Evolutionary conservation across 2,329 filamentous ascomycete genomes (phyloP).

Genomic region (Neonectria hederae): DNA sequence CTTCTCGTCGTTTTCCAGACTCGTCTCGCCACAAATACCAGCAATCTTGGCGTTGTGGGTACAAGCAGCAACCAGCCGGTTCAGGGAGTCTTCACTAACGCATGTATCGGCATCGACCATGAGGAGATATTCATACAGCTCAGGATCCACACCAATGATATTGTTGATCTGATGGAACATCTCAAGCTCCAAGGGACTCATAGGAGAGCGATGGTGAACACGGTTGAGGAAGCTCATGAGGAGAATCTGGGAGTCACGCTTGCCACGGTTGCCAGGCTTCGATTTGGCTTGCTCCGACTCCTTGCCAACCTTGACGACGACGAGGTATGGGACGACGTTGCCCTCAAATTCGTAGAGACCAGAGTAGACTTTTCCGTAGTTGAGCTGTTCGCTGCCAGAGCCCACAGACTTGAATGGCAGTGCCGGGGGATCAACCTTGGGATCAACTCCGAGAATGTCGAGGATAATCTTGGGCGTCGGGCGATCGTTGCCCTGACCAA

Average conservation of each 20-base stretch:
- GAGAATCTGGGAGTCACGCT: constrained; percentile 96
- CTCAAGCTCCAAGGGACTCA: constrained; percentile 95
- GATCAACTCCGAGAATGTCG: constrained; percentile 96
- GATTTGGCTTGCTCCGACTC: constrained; percentile 90
- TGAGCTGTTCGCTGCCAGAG: constrained; percentile 87
- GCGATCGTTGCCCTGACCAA: constrained; percentile 93
- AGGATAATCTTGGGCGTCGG: constrained; percentile 98
- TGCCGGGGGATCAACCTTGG: constrained; percentile 93
- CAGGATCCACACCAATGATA: constrained; percentile 96
- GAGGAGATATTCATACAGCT: constrained; percentile 95
- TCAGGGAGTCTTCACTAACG: constrained; percentile 91
- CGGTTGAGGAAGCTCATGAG: constrained; percentile 98
- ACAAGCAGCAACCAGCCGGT: constrained; percentile 90
- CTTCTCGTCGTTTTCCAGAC: constrained; percentile 91
- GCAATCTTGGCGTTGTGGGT: constrained; percentile 95
- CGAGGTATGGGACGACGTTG: constrained; percentile 95
- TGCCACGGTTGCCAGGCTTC: constrained; percentile 97
- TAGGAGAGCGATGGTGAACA: constrained; percentile 91
- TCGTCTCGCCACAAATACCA: constrained; percentile 97
- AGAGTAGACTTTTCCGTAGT: constrained; percentile 98
- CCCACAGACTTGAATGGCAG: constrained; percentile 95
- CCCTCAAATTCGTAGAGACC: constrained; percentile 97
- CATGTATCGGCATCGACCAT: constrained; percentile 99
- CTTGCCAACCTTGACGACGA: constrained; percentile 96
- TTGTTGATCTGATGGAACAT: constrained; percentile 99